Percentiles rank a stretch among this genome's conserved stretches.
Conservation (phyloP, 176 grass and related monocot species). For the Stipa capillata region DNA sequence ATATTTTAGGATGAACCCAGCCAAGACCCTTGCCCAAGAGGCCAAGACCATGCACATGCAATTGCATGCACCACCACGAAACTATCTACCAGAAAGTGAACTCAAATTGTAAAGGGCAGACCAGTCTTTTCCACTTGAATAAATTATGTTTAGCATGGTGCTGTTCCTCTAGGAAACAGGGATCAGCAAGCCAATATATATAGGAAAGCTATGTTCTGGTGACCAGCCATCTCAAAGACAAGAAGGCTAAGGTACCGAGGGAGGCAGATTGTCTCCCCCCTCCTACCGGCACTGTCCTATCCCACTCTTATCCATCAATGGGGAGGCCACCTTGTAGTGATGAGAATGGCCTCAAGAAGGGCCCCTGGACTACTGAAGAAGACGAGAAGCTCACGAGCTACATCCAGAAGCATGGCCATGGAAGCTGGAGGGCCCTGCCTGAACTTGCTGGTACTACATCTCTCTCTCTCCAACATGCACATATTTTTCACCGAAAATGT, state of each 20-base stretch:
- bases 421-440: slow-evolving; percentile 69
- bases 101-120: slow-evolving; percentile 1
- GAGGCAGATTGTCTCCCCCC: background rate
- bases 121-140: background rate
- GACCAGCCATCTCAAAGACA: slow-evolving; percentile 19
- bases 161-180: background rate
- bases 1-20: background rate
- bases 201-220: slow-evolving; percentile 28
- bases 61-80: background rate
- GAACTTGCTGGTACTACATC: slow-evolving; percentile 61
- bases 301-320: slow-evolving; percentile 36
- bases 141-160: background rate
- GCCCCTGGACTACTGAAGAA: slow-evolving; percentile 78
- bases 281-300: background rate
- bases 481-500: background rate
- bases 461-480: background rate
- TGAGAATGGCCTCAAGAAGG: slow-evolving; percentile 82
- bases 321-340: slow-evolving; percentile 51
- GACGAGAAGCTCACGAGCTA: slow-evolving; percentile 56
- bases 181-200: slow-evolving; percentile 37
- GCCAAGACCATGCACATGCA: slow-evolving; percentile 10
- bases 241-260: background rate
- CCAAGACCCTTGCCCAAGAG: background rate
- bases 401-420: slow-evolving; percentile 69
- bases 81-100: background rate